phyloP scores from a whole-genome alignment of 306 rosid genomes.

The Ceratonia siliqua region DNA sequence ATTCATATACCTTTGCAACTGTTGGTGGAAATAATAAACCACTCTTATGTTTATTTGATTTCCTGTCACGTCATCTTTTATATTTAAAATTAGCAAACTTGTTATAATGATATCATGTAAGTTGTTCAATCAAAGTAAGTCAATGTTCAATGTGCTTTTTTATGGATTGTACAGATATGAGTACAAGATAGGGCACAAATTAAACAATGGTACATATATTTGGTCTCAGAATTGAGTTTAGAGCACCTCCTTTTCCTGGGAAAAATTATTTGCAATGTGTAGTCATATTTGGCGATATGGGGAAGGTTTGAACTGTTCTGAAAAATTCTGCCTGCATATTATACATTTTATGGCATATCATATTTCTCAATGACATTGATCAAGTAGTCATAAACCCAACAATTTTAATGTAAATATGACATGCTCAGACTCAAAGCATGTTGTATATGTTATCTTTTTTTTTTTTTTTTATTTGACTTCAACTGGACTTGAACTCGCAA shows the following conservation, averaged over 20 bases:
- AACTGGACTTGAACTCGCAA: no score
- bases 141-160: background rate
- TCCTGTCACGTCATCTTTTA: background rate
- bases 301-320: slow-evolving; percentile 66
- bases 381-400: background rate
- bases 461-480: no score
- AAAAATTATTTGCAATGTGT: slow-evolving; percentile 80
- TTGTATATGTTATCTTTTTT: no score
- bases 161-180: slow-evolving; percentile 53
- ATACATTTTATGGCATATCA: background rate
- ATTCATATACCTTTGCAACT: background rate
- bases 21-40: background rate
- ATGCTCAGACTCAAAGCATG: background rate
- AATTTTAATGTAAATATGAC: background rate
- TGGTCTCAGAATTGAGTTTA: slow-evolving; percentile 66
- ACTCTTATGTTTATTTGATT: background rate
- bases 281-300: slow-evolving; percentile 90
- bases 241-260: slow-evolving; percentile 89
- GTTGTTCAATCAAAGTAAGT: background rate
- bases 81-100: background rate
- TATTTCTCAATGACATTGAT: slow-evolving; percentile 12
- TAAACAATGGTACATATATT: slow-evolving; percentile 59
- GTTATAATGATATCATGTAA: background rate
- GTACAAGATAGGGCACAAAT: slow-evolving; percentile 78
- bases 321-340: slow-evolving; percentile 5